Percentiles rank a stretch among this genome's conserved stretches.
phyloP scores from a whole-genome alignment of 768 basidiomycete species.

The Tricholoma hemisulphureum region DNA sequence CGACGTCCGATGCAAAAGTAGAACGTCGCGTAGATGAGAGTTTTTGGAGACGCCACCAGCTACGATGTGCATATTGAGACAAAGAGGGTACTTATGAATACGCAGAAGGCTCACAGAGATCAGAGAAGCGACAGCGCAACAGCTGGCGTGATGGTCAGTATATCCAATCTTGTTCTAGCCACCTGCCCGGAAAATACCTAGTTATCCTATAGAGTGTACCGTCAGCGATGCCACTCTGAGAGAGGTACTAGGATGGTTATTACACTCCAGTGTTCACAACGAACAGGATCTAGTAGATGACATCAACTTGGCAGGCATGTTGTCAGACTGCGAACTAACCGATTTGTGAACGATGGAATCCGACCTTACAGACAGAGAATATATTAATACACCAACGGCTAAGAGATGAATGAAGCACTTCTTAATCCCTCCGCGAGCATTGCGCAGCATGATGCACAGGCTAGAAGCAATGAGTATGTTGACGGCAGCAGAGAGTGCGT shows the following conservation, averaged over 20 bases:
- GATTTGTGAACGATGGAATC: constrained; percentile 52
- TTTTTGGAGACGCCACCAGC: constrained; percentile 43
- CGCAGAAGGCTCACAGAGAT: constrained; percentile 35
- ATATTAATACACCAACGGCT: too few species aligned
- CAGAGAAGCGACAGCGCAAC: constrained; percentile 49
- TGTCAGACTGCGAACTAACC: constrained; percentile 23
- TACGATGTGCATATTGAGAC: constrained; percentile 9
- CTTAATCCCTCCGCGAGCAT: constrained; percentile 49
- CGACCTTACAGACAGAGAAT: constrained; percentile 38
- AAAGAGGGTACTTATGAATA: background rate
- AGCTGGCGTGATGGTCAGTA: constrained; percentile 18
- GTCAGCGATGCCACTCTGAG: too few species aligned
- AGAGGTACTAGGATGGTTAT: constrained; percentile 9
- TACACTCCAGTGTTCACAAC: constrained; percentile 52
- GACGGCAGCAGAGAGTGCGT: constrained; percentile 44
- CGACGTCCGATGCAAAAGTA: constrained; percentile 53
- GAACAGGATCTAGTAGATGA: constrained; percentile 44
- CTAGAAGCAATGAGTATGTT: constrained; percentile 48
- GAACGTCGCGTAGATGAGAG: constrained; percentile 50
- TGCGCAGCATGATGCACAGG: constrained; percentile 46
- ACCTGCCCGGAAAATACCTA: constrained; percentile 24
- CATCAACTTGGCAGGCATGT: background rate
- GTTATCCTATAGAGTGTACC: constrained; percentile 31
- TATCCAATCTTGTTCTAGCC: background rate
- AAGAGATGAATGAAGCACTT: constrained; percentile 24